phyloP scores from a whole-genome alignment of 2,329 filamentous ascomycete species.

The Arthrobotrys pseudoclavata region DNA sequence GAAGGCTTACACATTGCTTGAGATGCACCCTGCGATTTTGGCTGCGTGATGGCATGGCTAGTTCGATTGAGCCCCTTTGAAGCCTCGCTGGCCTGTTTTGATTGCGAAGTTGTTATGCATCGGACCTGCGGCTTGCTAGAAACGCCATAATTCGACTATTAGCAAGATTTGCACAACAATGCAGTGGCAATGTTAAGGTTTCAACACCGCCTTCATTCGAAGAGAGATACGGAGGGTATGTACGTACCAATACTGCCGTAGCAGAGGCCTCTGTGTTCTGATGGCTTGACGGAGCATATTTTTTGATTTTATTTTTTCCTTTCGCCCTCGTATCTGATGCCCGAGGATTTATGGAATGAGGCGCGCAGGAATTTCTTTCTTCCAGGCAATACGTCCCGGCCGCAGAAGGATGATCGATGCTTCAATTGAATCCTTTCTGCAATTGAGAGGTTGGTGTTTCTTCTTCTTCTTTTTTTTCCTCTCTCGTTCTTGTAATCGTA shows the following conservation, averaged over 20 bases:
- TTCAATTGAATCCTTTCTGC: not conserved
- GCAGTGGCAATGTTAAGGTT: conserved; percentile 1
- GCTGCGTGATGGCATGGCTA: conserved; percentile 89
- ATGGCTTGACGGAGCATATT: conserved; percentile 58
- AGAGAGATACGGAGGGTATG: not conserved
- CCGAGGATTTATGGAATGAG: conserved; percentile 50
- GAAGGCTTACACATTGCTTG: conserved; percentile 82
- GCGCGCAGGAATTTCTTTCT: conserved; percentile 29
- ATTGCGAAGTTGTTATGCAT: conserved; percentile 56
- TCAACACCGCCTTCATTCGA: not conserved
- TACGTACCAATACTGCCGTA: conserved; percentile 48
- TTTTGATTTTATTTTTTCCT: conserved; percentile 9
- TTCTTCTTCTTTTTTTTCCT: not conserved
- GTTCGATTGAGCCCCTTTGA: conserved; percentile 77
- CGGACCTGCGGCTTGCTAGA: conserved; percentile 50
- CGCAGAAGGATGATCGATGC: conserved; percentile 12
- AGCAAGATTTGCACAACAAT: conserved; percentile 36
- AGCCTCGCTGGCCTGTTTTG: conserved; percentile 48
- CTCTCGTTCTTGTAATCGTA: not conserved
- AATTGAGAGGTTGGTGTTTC: conserved; percentile 22
- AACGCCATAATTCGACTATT: conserved; percentile 20
- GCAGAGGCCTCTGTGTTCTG: conserved; percentile 44
- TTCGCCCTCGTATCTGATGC: not conserved
- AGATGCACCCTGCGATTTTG: conserved; percentile 96
- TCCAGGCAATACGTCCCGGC: conserved; percentile 21